Percentiles rank a stretch among this genome's conserved stretches.
Evolutionary conservation across 2,329 filamentous ascomycete genomes (phyloP).

Genomic region (Fusarium dlaminii): DNA sequence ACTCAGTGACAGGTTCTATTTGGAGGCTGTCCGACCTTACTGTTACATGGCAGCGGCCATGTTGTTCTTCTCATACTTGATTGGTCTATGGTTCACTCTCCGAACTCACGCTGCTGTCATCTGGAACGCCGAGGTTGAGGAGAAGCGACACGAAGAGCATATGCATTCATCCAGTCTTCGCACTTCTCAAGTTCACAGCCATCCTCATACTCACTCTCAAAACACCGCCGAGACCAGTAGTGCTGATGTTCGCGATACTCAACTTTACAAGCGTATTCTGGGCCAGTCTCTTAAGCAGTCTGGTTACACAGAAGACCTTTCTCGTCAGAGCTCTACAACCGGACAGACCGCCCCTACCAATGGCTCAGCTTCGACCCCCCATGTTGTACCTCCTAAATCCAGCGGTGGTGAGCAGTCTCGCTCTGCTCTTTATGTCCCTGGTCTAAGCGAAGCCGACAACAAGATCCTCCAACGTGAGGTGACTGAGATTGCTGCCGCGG

Average conservation of each 20-base stretch:
- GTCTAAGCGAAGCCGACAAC: constrained; percentile 85
- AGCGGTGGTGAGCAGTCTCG: constrained; percentile 50
- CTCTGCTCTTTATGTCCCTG: constrained; percentile 66
- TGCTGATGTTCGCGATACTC: constrained; percentile 83
- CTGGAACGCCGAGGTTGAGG: constrained; percentile 86
- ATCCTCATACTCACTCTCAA: constrained; percentile 50
- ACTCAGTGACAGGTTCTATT: constrained; percentile 86
- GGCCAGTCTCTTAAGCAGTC: constrained; percentile 89
- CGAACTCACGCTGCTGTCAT: constrained; percentile 96
- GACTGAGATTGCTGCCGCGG: constrained; percentile 92
- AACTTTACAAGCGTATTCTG: constrained; percentile 91
- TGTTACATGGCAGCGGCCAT: constrained; percentile 87
- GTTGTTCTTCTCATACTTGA: constrained; percentile 91
- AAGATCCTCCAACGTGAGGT: constrained; percentile 84
- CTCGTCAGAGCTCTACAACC: constrained; percentile 51
- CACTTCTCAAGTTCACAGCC: constrained; percentile 49
- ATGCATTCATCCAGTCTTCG: constrained; percentile 47
- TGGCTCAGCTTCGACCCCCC: constrained; percentile 64
- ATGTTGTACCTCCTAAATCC: constrained; percentile 79
- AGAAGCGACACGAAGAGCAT: constrained; percentile 73
- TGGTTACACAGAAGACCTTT: constrained; percentile 67
- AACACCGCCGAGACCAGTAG: constrained; percentile 57
- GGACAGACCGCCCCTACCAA: constrained; percentile 51
- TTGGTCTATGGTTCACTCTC: constrained; percentile 94
- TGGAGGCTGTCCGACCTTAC: constrained; percentile 90